Base-by-base conservation (phyloP, 495 filamentous ascomycete species). In the Collariella sp. region DNA sequence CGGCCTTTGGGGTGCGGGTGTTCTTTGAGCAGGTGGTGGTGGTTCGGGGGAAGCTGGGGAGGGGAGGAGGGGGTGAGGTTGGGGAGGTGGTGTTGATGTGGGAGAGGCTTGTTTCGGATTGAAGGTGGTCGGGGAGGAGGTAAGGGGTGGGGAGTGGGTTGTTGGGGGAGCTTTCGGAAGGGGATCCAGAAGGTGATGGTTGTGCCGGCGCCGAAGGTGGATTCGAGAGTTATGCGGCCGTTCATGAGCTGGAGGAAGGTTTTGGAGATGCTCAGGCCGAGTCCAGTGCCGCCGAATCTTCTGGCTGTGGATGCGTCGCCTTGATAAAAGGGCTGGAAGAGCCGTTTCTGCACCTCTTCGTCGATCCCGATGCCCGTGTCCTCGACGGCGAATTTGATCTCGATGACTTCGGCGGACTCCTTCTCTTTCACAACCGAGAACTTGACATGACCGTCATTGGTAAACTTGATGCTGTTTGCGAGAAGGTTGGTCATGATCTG, bases 401-500 rank as follows among this genome's bases (percentile, higher is more conserved):
- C 68, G 23, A 78, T 69, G 0, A 61, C 66, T 5, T 80, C 77
- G 5, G 68, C 57, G 7, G 72, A 72, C 55, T 81, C 77, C 16
- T 68, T 66, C 49, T 76, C 70, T 38, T 73, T 74, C 44, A 62
- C 53, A 12, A 79, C 75, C 0, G 63, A 70, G 46, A 82, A 72
- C 50, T 75, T 79, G 11, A 95, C 80, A 50, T 76, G 77, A 1
- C 89, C 90, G 22, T 80, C 72, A 24, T 82, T 82, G 0, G 89
- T 94, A 59, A 95, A 94, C 58, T 95, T 94, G 67, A 91, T 88
- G 51, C 84, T 87, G 62, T 96, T 96, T 9, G 85, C 84, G n/a
- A 95, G 73, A 13, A 96, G 67, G 61, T 94, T 96, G 23, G 85
- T 88, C 12, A 95, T 76, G 31, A 96, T 84, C 67, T 95, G 90